A percentile compares a stretch with the other conserved stretches of the same genome.
These are phyloP conservation scores for Larix sibirica DNA, from an alignment of 83 land plant genomes.

Conservation along the genomic window DNA sequence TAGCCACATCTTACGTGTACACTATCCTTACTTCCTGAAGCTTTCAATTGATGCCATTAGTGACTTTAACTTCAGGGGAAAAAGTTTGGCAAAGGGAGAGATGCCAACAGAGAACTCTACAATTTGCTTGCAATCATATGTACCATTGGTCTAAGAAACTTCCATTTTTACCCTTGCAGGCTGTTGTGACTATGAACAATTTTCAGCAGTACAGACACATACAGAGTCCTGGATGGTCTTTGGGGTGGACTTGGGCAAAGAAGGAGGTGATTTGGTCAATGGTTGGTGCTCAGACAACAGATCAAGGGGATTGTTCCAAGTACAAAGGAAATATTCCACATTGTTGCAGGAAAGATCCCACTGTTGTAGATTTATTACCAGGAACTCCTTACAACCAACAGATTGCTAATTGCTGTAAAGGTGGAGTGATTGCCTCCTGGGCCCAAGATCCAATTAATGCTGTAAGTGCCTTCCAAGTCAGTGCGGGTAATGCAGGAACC, in stretches of 20 bases:
- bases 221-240: constrained; percentile 73
- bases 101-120: too few relatives aligned
- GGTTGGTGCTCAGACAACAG: constrained; percentile 74
- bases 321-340: constrained; percentile 60
- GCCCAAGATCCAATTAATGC: constrained; percentile 50
- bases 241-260: constrained; percentile 82
- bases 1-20: too few relatives aligned
- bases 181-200: constrained; percentile 77
- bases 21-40: too few relatives aligned
- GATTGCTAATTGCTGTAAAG: constrained; percentile 70
- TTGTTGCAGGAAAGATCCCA: constrained; percentile 56
- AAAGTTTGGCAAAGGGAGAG: too few relatives aligned
- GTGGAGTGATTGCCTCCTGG: constrained; percentile 54
- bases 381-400: constrained; percentile 69
- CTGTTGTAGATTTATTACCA: constrained; percentile 56
- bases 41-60: too few relatives aligned
- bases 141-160: too few relatives aligned
- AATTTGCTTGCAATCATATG: too few relatives aligned
- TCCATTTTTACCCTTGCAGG: constrained; percentile 36
- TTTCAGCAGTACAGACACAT: constrained; percentile 75
- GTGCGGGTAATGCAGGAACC: constrained; percentile 61
- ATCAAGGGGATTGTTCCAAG: constrained; percentile 77
- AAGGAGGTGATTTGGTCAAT: constrained; percentile 79
- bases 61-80: too few relatives aligned
- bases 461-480: constrained; percentile 45